phyloP scores from a whole-genome alignment of 257 asterid genomes.

The Capsicum baccatum region DNA sequence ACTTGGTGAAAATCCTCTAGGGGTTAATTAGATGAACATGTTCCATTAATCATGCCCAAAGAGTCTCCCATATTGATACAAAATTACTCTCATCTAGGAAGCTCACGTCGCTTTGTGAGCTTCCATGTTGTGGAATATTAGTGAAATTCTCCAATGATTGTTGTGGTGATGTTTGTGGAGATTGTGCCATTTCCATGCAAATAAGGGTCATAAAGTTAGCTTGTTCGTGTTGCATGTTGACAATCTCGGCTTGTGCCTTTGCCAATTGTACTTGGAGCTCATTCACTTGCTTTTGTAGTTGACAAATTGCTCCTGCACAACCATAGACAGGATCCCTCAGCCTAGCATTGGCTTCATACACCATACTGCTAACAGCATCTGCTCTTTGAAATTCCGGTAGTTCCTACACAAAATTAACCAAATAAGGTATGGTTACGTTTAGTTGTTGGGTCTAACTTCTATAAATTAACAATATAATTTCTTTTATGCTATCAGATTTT shows the following conservation, averaged over 20 bases:
- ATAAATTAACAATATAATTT: background rate
- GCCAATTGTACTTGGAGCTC: slow-evolving; percentile 78
- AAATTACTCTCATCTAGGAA: slow-evolving; percentile 50
- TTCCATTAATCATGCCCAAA: slow-evolving; percentile 50
- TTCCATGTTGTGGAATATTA: slow-evolving; percentile 15
- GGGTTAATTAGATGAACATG: background rate
- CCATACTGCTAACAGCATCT: slow-evolving; percentile 88
- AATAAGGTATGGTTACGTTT: background rate
- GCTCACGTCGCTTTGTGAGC: slow-evolving; percentile 21
- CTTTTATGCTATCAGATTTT: too few relatives aligned
- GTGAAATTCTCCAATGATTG: slow-evolving; percentile 42
- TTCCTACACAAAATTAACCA: slow-evolving; percentile 44
- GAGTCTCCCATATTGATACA: slow-evolving; percentile 52
- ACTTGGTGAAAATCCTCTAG: slow-evolving; percentile 1
- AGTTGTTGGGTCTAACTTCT: background rate
- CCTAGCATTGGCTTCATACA: slow-evolving; percentile 81
- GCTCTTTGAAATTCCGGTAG: slow-evolving; percentile 69
- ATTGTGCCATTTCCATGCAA: slow-evolving; percentile 54
- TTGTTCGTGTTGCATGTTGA: slow-evolving; percentile 71
- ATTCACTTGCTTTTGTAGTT: slow-evolving; percentile 68
- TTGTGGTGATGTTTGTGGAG: slow-evolving; percentile 32
- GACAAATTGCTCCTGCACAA: slow-evolving; percentile 76
- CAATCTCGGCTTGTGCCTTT: slow-evolving; percentile 62
- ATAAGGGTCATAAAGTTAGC: slow-evolving; percentile 64
- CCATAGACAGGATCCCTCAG: slow-evolving; percentile 81